These are phyloP conservation scores for Phytophthora melonis DNA, from an alignment of 352 stramenopile genomes.

Conservation along the genomic window DNA sequence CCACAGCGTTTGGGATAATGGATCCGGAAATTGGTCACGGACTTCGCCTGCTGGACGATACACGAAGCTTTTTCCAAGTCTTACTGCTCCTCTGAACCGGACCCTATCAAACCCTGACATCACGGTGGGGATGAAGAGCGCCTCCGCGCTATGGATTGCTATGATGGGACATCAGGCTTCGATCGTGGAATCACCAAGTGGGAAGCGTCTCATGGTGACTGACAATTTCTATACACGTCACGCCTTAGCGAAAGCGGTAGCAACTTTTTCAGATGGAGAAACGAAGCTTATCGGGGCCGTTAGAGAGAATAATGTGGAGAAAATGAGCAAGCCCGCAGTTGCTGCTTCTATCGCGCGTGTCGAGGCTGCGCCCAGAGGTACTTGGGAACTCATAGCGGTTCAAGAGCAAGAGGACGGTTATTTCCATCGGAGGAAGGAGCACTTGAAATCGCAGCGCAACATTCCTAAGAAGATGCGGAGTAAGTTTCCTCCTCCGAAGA, in stretches of 20 bases:
- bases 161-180: slow-evolving; percentile 18
- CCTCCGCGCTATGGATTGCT: slow-evolving; percentile 5
- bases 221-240: slow-evolving; percentile 22
- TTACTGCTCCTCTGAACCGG: neutral
- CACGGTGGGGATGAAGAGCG: neutral
- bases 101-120: neutral
- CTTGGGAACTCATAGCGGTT: too few species aligned
- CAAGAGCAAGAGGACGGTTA: too few species aligned
- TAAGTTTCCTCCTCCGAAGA: too few species aligned
- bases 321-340: too few species aligned
- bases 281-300: too few species aligned
- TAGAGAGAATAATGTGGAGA: too few species aligned
- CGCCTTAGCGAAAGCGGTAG: neutral
- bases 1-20: slow-evolving; percentile 12
- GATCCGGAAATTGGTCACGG: neutral
- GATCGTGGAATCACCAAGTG: neutral
- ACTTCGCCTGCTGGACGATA: neutral
- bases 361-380: too few species aligned
- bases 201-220: neutral
- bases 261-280: neutral
- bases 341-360: too few species aligned
- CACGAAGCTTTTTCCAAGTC: neutral
- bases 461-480: too few species aligned
- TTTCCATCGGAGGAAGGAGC: too few species aligned
- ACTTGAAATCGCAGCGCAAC: too few species aligned